These are phyloP conservation scores for Lodderomyces elongisporus DNA, from an alignment of 1,139 yeast genomes.

Conservation along the genomic window DNA sequence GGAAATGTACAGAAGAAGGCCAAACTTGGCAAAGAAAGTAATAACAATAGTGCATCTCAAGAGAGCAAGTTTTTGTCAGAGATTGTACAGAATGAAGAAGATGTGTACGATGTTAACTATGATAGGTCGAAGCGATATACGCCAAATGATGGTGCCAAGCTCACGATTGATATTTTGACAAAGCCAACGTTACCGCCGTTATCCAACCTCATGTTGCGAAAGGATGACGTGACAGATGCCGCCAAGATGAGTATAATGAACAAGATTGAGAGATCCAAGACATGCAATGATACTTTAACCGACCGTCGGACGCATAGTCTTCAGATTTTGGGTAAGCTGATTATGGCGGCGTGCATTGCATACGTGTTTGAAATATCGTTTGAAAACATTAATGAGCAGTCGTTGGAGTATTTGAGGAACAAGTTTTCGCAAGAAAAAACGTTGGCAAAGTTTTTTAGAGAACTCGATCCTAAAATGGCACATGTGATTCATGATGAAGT, in stretches of 20 bases:
- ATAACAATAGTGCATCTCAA: slow-evolving; percentile 1
- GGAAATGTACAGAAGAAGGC: slow-evolving; percentile 3
- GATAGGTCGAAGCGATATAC: slow-evolving; percentile 26
- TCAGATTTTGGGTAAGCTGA: slow-evolving; percentile 53
- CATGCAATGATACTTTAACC: slow-evolving; percentile 56
- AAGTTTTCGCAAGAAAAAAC: slow-evolving; percentile 44
- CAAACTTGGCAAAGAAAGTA: slow-evolving; percentile 3
- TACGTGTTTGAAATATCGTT: slow-evolving; percentile 57
- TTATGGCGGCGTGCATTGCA: slow-evolving; percentile 51
- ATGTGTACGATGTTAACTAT: slow-evolving; percentile 30
- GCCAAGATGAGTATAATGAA: slow-evolving; percentile 27
- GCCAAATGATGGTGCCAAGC: slow-evolving; percentile 32
- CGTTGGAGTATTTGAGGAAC: slow-evolving; percentile 52
- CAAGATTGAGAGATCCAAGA: slow-evolving; percentile 56
- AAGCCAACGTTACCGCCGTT: slow-evolving; percentile 28
- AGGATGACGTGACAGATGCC: slow-evolving; percentile 9
- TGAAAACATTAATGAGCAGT: slow-evolving; percentile 21
- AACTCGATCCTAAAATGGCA: slow-evolving; percentile 32
- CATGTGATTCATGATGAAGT: slow-evolving; percentile 39
- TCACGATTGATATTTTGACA: slow-evolving; percentile 35
- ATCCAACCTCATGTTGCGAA: slow-evolving; percentile 5
- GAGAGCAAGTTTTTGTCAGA: slow-evolving; percentile 27
- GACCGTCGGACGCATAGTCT: slow-evolving; percentile 41
- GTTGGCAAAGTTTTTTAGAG: slow-evolving; percentile 46
- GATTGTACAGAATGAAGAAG: slow-evolving; percentile 33